Evolutionary conservation across 139 green algal species (phyloP), one percentile per base, ranked within the genome.

Genomic region (Picochlorum sp.): DNA sequence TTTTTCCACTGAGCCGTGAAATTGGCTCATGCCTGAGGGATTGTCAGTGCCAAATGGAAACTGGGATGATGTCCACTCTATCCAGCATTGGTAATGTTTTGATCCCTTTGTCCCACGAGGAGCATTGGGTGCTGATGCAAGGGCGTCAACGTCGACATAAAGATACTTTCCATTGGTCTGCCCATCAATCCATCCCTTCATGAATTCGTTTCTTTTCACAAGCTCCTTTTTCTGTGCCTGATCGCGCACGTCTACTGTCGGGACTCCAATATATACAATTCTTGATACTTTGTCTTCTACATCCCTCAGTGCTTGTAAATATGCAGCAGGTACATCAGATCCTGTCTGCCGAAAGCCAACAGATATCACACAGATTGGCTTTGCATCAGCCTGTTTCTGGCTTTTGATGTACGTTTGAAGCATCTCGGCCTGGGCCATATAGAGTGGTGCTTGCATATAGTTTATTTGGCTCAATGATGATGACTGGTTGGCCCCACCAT

Each of bases 291-390:
- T 30, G 0, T 65, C 58, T 21, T 52, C 20, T 28, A 65, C 4
- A 15, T 65, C 21, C 21, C 10, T 31, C 2, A 65, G 13, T 18
- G 58, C 1, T 28, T 52, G n/a, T 18, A 65, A 9, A 52, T 65
- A 65, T 28, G 6, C 21, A 26, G 15, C 8, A 18, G 58, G 58
- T 26, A 65, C 58, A n/a, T 50, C n/a, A 28, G 18, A 21, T 28
- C 23, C 58, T 57, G 58, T 3, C 21, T 65, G 58, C 58, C 58
- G 57, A 65, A 57, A 65, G 41, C 58, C 58, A 28, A 65, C 23
- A n/a, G 58, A 65, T 15, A 65, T 6, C 1, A 65, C 21, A n/a
- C 57, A n/a, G 13, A 50, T 26, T 52, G 58, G 58, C 21, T 65
- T 51, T 26, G 13, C 20, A 28, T 18, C 23, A 8, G 16, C 57